Base-by-base conservation (phyloP, 2,329 filamentous ascomycete species). In the Whalleya microplaca region DNA sequence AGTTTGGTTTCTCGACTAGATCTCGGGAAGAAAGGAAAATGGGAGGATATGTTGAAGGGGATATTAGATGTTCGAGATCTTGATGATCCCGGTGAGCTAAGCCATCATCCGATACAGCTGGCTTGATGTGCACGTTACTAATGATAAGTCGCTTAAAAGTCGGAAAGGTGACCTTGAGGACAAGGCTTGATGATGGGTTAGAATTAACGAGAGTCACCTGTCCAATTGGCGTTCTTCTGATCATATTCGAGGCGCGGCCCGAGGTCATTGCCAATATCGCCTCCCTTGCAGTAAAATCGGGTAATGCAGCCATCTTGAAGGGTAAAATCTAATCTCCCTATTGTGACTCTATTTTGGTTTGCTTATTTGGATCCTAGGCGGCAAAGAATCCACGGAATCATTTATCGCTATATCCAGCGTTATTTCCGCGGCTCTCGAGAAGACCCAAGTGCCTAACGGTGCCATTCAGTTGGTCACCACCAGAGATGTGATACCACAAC, bases 211-310 rank as follows among this genome's bases (percentile, higher is more conserved):
- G 93, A 61, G 90, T 96, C 45, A 92, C 91, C 41, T 96, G 92
- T 72, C 95, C 95, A 5, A 98, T 99, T 66, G 95, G 95, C 57
- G 93, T 98, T n/a, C 84, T 99, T 42, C 84, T 99, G 64, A 95
- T 99, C 76, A 98, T 99, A 70, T 99, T 99, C 71, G 95, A 99
- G 77, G 95, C 95, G 37, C 89, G 95, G 7, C 95, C 95, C 6
- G 95, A 99, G 76, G 95, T 99, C 63, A 97, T 99, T 70, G 95
- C 94, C 71, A 99, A 99, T 75, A 98, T 99, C 70, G 92, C 95
- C 61, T 91, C 93, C 3, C 82, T 99, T 21, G 93, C 95, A 40
- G 91, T 99, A 75, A 99, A 99, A 74, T 98, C 94, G 12, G 95
- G 92, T 68, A 99, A 99, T 74, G 90, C 95, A 37, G 95, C 93